These are phyloP conservation scores for Sporothrix luriei DNA, from an alignment of 2,329 filamentous ascomycete species.

Conservation along the genomic window DNA sequence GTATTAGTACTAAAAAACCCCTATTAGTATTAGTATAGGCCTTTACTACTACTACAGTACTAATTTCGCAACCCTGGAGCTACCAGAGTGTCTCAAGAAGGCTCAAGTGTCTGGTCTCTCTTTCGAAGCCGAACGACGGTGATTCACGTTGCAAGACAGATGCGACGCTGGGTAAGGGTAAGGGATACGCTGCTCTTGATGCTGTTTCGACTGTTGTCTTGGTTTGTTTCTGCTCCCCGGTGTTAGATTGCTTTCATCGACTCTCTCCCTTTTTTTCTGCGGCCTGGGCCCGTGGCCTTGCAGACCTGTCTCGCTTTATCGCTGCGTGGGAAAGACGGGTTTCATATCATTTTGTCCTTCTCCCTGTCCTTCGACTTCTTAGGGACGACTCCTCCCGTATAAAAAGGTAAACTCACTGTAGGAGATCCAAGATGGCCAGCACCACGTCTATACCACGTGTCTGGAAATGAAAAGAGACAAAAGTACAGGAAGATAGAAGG, in stretches of 20 bases:
- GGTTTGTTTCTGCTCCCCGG: neutral
- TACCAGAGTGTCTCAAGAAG: neutral
- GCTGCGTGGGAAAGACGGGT: neutral
- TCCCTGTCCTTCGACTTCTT: neutral
- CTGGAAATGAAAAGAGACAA: too few relatives aligned
- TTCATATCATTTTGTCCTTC: neutral
- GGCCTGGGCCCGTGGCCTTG: neutral
- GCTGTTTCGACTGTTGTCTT: neutral
- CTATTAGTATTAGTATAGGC: too few relatives aligned
- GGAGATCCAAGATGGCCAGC: too few relatives aligned
- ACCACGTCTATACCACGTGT: too few relatives aligned
- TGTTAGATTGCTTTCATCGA: neutral
- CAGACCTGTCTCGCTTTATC: too few relatives aligned
- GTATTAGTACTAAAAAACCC: too few relatives aligned
- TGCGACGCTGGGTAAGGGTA: constrained; percentile 11
- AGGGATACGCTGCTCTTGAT: neutral
- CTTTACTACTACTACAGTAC: too few relatives aligned
- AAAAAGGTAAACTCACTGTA: too few relatives aligned
- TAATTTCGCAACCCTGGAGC: too few relatives aligned
- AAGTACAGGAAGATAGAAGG: too few relatives aligned
- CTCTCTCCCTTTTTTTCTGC: neutral
- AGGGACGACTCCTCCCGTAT: too few relatives aligned
- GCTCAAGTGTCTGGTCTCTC: neutral
- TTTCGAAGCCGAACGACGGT: neutral
- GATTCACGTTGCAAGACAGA: neutral